Percentiles rank a stretch among this genome's conserved stretches.
Conservation (phyloP, 1,284 basidiomycete species). For the Boletus mariae region DNA sequence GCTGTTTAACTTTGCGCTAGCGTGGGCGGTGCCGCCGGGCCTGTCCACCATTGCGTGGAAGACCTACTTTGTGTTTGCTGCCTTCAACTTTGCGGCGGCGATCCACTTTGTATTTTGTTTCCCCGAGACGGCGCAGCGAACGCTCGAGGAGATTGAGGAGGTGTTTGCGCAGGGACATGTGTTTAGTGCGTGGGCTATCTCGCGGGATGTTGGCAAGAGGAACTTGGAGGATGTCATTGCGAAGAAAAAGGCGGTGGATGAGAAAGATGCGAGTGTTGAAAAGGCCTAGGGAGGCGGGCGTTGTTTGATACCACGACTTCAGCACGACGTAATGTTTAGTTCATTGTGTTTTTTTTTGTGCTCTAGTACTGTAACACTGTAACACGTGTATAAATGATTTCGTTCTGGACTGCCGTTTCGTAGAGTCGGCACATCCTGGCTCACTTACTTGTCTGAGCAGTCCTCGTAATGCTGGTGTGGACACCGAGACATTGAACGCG, state of each 20-base stretch:
- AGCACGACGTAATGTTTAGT: not conserved
- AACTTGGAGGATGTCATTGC: constrained; percentile 45
- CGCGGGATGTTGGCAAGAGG: constrained; percentile 59
- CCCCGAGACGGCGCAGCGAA: constrained; percentile 69
- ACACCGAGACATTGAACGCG: too few species aligned
- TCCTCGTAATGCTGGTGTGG: too few species aligned
- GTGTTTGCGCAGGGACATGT: constrained; percentile 66
- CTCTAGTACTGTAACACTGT: not conserved
- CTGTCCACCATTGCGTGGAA: constrained; percentile 52
- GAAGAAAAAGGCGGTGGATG: constrained; percentile 11
- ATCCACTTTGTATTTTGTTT: constrained; percentile 72
- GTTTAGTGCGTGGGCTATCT: constrained; percentile 71
- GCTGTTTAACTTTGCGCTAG: constrained; percentile 72
- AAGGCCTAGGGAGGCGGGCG: constrained; percentile 9
- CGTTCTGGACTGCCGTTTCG: not conserved
- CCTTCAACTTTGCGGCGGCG: constrained; percentile 71
- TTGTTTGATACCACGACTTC: not conserved
- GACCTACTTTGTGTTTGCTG: constrained; percentile 73
- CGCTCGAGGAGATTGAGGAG: constrained; percentile 74
- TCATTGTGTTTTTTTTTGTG: not conserved
- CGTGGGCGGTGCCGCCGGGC: constrained; percentile 60
- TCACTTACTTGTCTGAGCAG: too few species aligned
- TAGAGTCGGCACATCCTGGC: too few species aligned
- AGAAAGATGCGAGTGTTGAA: constrained; percentile 8
- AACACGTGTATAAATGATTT: not conserved